Evolutionary conservation across 257 asterid genomes (phyloP).

Genomic region (Osmanthus fragrans): DNA sequence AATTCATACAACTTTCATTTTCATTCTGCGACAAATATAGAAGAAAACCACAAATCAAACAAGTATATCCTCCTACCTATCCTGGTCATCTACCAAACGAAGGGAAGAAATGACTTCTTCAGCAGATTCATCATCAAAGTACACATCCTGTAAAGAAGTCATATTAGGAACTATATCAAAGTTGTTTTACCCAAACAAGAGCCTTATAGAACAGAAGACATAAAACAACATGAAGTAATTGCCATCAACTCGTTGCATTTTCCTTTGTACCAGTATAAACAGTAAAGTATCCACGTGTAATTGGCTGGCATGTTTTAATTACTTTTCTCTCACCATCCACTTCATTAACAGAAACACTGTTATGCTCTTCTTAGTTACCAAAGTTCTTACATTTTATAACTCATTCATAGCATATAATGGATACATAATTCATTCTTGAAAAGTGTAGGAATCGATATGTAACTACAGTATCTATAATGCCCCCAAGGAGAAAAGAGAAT

Average conservation of each 20-base stretch:
- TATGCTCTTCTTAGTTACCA: too few relatives aligned
- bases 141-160: constrained; percentile 51
- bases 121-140: constrained; percentile 77
- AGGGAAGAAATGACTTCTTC: constrained; percentile 77
- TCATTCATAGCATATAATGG: not conserved
- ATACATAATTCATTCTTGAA: not conserved
- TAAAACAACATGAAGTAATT: too few relatives aligned
- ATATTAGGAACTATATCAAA: not conserved
- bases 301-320: not conserved
- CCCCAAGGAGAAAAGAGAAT: not conserved
- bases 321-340: not conserved
- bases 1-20: not conserved
- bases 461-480: not conserved
- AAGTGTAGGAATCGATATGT: not conserved
- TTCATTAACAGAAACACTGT: not conserved
- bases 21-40: not conserved
- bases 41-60: not conserved
- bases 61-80: constrained; percentile 38
- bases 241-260: not conserved
- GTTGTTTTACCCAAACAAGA: not conserved
- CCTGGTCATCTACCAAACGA: constrained; percentile 64
- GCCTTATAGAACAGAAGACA: not conserved
- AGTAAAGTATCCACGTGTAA: too few relatives aligned
- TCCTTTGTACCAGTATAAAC: too few relatives aligned
- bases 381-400: too few relatives aligned